Percentiles rank a stretch among this genome's conserved stretches.
Evolutionary conservation across 2,329 filamentous ascomycete genomes (phyloP).

Genomic region (Penicillium sp.): DNA sequence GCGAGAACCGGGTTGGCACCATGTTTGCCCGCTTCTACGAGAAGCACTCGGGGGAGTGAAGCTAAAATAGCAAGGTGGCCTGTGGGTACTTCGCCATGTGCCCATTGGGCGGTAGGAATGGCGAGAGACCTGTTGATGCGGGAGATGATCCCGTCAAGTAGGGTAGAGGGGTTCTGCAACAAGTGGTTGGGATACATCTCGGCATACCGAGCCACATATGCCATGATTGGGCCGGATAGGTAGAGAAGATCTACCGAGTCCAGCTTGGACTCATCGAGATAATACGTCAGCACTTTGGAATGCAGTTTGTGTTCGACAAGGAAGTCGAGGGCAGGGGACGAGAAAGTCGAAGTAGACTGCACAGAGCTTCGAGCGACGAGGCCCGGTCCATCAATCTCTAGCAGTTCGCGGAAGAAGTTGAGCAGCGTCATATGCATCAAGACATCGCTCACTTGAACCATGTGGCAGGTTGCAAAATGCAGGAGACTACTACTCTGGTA

Average conservation of each 20-base stretch:
- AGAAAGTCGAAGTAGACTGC: conserved; percentile 38
- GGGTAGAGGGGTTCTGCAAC: conserved; percentile 41
- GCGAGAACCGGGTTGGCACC: conserved; percentile 47
- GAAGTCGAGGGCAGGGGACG: conserved; percentile 50
- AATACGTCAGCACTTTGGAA: conserved; percentile 49
- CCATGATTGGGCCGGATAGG: conserved; percentile 54
- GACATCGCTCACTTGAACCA: conserved; percentile 59
- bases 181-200: conserved; percentile 56
- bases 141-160: conserved; percentile 47
- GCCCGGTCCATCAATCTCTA: conserved; percentile 44
- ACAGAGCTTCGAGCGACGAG: conserved; percentile 30
- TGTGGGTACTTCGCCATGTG: conserved; percentile 53
- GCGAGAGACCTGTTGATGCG: conserved; percentile 48
- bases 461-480: conserved; percentile 54
- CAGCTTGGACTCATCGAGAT: conserved; percentile 50
- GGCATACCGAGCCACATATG: conserved; percentile 58
- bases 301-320: conserved; percentile 53
- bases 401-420: conserved; percentile 56
- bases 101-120: conserved; percentile 50
- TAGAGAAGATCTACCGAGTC: conserved; percentile 55
- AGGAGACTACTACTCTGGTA: conserved; percentile 48
- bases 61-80: conserved; percentile 58
- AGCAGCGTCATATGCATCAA: conserved; percentile 60
- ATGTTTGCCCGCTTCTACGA: conserved; percentile 47
- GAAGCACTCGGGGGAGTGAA: conserved; percentile 53